phyloP scores from a whole-genome alignment of 768 basidiomycete genomes.

The Mycena galericulata region DNA sequence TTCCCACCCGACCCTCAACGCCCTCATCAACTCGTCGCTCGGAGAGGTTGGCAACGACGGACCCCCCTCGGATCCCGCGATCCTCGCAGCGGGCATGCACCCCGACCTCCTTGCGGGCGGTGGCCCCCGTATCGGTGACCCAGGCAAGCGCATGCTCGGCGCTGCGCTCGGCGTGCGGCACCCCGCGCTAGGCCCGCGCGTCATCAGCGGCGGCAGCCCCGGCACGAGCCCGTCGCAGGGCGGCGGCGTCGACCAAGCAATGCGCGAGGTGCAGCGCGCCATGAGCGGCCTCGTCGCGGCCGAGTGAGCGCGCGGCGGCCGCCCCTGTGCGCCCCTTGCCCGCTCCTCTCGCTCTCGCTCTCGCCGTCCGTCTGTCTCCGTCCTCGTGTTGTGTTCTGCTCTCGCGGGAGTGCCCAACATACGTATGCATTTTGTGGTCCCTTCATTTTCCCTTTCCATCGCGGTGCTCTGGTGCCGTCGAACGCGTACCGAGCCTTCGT shows the following conservation, averaged over 20 bases:
- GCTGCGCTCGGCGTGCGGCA: constrained; percentile 88
- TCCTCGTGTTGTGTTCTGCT: constrained; percentile 13
- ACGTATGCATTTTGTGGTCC: constrained; percentile 35
- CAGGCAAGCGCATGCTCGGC: constrained; percentile 90
- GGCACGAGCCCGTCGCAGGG: constrained; percentile 55
- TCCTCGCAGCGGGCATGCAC: constrained; percentile 68
- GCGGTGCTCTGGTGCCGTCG: constrained; percentile 33
- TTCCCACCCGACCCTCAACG: constrained; percentile 86
- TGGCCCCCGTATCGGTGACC: constrained; percentile 88
- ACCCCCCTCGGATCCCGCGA: constrained; percentile 74
- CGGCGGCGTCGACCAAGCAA: constrained; percentile 64
- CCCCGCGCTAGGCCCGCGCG: constrained; percentile 75
- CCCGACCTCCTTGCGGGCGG: constrained; percentile 52
- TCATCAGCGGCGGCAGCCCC: constrained; percentile 57
- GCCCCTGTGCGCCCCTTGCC: not conserved
- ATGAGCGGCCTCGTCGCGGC: constrained; percentile 82
- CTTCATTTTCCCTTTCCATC: constrained; percentile 22
- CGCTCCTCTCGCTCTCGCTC: not conserved
- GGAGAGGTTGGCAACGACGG: constrained; percentile 60
- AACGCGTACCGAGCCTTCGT: constrained; percentile 23
- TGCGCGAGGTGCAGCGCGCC: constrained; percentile 79
- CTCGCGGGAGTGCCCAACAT: constrained; percentile 20
- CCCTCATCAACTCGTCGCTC: constrained; percentile 83
- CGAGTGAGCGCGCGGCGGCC: constrained; percentile 75
- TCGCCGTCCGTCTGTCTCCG: not conserved